These are phyloP conservation scores for Tetraselmis striata DNA, from an alignment of 139 green algal species.

Conservation along the genomic window DNA sequence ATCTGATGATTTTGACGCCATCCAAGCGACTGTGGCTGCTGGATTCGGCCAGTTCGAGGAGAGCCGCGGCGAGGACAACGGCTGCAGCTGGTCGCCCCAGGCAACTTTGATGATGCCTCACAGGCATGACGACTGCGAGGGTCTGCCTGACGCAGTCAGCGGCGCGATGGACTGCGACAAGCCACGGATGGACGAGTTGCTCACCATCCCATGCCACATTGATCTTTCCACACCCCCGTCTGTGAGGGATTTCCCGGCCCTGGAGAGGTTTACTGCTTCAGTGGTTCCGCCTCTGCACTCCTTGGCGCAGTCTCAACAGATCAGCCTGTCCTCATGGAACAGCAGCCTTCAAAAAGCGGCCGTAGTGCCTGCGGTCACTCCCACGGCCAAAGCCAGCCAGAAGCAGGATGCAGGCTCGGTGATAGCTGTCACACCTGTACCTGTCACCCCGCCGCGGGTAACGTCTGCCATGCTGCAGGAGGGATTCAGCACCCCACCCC, in stretches of 20 bases:
- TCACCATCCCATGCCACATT: neutral
- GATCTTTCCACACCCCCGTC: neutral
- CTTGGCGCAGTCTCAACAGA: neutral
- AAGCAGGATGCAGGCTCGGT: too few relatives aligned
- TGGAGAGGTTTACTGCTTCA: neutral
- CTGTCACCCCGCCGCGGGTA: too few relatives aligned
- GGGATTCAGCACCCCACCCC: too few relatives aligned
- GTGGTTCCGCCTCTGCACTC: neutral
- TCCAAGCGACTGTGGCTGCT: neutral
- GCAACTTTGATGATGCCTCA: too few relatives aligned
- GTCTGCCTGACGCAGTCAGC: too few relatives aligned
- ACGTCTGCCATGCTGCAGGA: too few relatives aligned
- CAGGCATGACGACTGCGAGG: too few relatives aligned
- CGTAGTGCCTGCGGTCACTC: neutral
- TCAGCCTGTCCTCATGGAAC: neutral
- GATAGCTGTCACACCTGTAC: too few relatives aligned
- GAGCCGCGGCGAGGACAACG: neutral
- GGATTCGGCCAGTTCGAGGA: neutral
- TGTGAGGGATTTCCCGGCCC: neutral
- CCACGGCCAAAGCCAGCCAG: too few relatives aligned
- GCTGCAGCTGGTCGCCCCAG: too few relatives aligned
- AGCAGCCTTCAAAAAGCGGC: neutral
- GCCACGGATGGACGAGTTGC: neutral
- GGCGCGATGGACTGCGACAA: neutral
- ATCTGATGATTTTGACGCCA: neutral